Evolutionary conservation across 495 filamentous ascomycete species (phyloP).

Genomic region (Viridothelium virens): DNA sequence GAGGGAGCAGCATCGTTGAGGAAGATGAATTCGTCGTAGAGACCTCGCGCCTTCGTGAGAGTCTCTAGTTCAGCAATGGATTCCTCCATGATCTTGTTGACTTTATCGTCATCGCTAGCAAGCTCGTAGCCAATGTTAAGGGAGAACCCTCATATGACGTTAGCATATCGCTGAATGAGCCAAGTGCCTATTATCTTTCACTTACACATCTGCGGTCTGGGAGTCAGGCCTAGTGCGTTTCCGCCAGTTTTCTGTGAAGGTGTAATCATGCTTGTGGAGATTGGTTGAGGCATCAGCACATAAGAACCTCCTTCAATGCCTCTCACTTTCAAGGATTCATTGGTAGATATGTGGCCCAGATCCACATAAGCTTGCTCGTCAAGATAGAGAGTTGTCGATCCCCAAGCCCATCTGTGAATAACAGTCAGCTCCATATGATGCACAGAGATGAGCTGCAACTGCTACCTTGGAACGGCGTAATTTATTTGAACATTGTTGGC

Average conservation of each 20-base stretch:
- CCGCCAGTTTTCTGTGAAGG: not conserved
- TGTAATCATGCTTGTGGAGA: not conserved
- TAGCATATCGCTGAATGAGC: not conserved
- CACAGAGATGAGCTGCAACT: not conserved
- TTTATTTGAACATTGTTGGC: not conserved
- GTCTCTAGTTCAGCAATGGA: slow-evolving; percentile 16
- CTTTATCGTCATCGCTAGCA: not conserved
- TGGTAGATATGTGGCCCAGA: not conserved
- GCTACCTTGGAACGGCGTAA: not conserved
- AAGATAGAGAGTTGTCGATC: not conserved
- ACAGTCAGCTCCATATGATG: not conserved
- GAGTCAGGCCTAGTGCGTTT: not conserved
- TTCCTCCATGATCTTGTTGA: not conserved
- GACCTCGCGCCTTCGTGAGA: slow-evolving; percentile 26
- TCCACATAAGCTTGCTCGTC: not conserved
- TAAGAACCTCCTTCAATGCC: not conserved
- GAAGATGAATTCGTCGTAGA: slow-evolving; percentile 48
- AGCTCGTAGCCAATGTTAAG: not conserved
- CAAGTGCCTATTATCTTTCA: not conserved
- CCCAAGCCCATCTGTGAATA: not conserved
- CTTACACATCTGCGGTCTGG: not conserved
- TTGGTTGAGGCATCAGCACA: not conserved
- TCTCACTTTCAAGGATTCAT: not conserved
- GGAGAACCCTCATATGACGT: not conserved
- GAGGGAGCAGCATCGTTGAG: slow-evolving; percentile 40